Evolutionary conservation across 73 alveolate species (phyloP).

Genomic region (Paramecium pentaurelia): DNA sequence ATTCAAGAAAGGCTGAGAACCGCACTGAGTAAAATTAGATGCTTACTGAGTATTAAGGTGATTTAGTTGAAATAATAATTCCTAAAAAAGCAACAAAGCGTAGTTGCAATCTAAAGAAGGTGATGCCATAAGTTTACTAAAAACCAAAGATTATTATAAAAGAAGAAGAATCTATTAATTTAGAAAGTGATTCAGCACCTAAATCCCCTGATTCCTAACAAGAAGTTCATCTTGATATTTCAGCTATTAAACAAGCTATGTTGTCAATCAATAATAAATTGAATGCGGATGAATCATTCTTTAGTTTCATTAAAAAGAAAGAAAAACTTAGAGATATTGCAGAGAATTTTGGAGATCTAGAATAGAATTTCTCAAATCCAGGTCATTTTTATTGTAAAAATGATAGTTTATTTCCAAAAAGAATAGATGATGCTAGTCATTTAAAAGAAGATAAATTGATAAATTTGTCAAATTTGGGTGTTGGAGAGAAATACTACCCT

Average conservation of each 20-base stretch:
- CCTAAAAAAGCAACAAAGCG: not conserved
- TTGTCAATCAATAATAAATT: not conserved
- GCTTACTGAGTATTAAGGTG: not conserved
- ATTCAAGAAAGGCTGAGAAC: not conserved
- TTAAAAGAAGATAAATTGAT: not conserved
- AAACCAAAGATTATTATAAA: not conserved
- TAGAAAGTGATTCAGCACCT: not conserved
- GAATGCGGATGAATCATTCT: not conserved
- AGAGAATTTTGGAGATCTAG: not conserved
- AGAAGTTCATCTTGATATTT: not conserved
- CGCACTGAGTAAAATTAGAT: not conserved
- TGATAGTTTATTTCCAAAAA: constrained; percentile 40
- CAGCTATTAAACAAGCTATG: not conserved
- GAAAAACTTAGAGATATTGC: constrained; percentile 21
- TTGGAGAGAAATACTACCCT: not conserved
- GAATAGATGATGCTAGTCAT: not conserved
- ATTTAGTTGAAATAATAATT: not conserved
- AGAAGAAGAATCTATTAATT: not conserved
- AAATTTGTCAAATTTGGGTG: not conserved
- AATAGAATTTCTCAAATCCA: not conserved
- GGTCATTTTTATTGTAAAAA: constrained; percentile 25
- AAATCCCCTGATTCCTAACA: not conserved
- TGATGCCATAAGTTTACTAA: not conserved
- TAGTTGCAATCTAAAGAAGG: not conserved
- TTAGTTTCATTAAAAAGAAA: not conserved